A percentile compares a stretch with the other conserved stretches of the same genome.
Evolutionary conservation across 169 alveolate species (phyloP).

Genomic region (Eimeria necatrix): DNA sequence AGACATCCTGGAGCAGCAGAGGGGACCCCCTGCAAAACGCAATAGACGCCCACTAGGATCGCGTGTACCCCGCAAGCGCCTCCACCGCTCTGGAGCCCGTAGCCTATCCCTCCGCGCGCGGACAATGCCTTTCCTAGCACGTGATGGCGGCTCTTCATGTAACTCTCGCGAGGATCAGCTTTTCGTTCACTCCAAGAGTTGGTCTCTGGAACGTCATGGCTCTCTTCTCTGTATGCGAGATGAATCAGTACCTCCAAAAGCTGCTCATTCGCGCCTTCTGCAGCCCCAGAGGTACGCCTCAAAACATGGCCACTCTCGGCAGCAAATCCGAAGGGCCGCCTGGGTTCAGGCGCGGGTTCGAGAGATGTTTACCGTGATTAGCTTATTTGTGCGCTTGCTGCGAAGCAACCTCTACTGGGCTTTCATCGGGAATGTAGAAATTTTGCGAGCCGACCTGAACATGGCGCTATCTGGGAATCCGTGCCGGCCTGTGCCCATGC

Average conservation of each 20-base stretch:
- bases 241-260: no score
- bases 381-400: not conserved
- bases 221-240: not conserved
- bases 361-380: no score
- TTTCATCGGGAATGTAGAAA: constrained; percentile 52
- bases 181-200: constrained; percentile 7
- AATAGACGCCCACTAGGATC: not conserved
- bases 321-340: no score
- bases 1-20: not conserved
- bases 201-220: not conserved
- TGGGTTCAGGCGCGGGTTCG: no score
- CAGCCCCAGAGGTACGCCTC: no score
- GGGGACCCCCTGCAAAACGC: not conserved
- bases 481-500: constrained; percentile 10
- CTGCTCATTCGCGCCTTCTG: no score
- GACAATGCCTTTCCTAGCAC: not conserved
- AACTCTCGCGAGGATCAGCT: not conserved
- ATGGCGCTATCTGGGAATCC: constrained; percentile 56
- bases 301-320: no score
- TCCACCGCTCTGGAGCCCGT: constrained; percentile 58
- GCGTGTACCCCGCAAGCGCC: constrained; percentile 27
- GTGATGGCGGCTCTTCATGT: not conserved
- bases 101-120: constrained; percentile 55
- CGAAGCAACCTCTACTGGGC: constrained; percentile 59
- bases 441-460: not conserved